Evolutionary conservation across 768 basidiomycete genomes (phyloP), one percentile per base, ranked within the genome.

Genomic region (Tubosaeta brunneosetosa): DNA sequence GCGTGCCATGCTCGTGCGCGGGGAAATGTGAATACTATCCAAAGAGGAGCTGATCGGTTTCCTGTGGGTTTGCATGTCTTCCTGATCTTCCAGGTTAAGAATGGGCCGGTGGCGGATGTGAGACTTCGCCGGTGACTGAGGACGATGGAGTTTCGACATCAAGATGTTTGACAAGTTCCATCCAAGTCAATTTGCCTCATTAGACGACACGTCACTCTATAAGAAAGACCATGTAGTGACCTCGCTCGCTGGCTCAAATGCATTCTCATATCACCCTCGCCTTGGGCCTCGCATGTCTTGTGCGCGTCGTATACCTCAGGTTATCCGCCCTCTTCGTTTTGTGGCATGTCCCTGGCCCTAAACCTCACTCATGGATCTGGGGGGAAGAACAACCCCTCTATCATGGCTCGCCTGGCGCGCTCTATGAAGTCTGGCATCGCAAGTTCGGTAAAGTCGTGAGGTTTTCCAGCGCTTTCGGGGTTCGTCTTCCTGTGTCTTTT

Each of bases 351-450:
- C 80, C 81, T 14, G 82, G 84, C 2, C 84, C 83, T 10, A 62
- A 59, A 17, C 31, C 69, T 7, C 72, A 70, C 26, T 83, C 81
- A 27, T 66, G 75, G 51, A 53, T 85, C 3, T 85, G 83, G 83
- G 84, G 83, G 1, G 77, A 83, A 57, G 83, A 84, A 59, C 80
- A 80, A 76, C 56, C 69, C 14, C 75, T 84, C 12, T 84, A 81
- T 57, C 72, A 75, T 47, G 60, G 56, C 32, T 29, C 63, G n/a
- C 84, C 84, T 34, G 84, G 84, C 13, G 65, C 68, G 9, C 71
- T 72, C 13, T 83, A 84, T 62, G 52, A 73, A 19, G 65, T 72
- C 16, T 85, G 82, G 82, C 78, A 81, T 49, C 67, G 61, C 27
- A 61, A 68, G 48, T 85, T 75, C 50, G 84, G 83, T 16, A 78